These are phyloP conservation scores for Fulvia fulva DNA, from an alignment of 2,329 filamentous ascomycete species.

Conservation along the genomic window DNA sequence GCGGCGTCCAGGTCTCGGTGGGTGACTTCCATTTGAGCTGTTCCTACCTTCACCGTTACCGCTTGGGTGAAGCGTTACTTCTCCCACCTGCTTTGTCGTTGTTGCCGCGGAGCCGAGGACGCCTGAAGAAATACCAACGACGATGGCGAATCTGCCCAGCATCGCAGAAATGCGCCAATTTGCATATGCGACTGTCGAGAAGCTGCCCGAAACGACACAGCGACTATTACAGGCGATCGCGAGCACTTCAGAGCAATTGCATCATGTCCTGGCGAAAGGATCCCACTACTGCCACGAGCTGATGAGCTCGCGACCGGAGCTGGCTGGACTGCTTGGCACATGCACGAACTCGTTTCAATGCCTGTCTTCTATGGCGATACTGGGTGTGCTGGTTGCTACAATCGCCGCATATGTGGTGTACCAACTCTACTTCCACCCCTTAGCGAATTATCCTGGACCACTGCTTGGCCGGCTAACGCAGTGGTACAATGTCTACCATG, in stretches of 20 bases:
- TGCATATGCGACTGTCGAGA: not conserved
- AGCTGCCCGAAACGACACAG: not conserved
- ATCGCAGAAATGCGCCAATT: constrained; percentile 5
- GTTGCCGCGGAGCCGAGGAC: not conserved
- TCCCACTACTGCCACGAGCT: not conserved
- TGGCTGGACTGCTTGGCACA: not conserved
- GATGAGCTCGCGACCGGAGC: constrained; percentile 1
- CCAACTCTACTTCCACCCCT: constrained; percentile 24
- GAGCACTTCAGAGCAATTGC: not conserved
- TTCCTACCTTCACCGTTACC: not conserved
- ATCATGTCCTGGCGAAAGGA: not conserved
- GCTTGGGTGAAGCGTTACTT: not conserved
- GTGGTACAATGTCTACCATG: constrained; percentile 27
- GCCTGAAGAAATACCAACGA: not conserved
- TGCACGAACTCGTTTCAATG: constrained; percentile 13
- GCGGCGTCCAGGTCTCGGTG: not conserved
- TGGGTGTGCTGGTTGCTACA: constrained; percentile 8
- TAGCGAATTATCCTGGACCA: constrained; percentile 27
- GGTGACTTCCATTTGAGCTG: not conserved
- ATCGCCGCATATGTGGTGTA: constrained; percentile 20
- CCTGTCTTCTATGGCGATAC: constrained; percentile 5
- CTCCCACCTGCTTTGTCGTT: not conserved
- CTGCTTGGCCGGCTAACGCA: constrained; percentile 22
- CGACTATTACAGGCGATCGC: not conserved
- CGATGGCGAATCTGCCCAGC: constrained; percentile 1